Evolutionary conservation across 306 rosid species (phyloP), one percentile per base, ranked within the genome.

Genomic region (Prunus fruticosa): DNA sequence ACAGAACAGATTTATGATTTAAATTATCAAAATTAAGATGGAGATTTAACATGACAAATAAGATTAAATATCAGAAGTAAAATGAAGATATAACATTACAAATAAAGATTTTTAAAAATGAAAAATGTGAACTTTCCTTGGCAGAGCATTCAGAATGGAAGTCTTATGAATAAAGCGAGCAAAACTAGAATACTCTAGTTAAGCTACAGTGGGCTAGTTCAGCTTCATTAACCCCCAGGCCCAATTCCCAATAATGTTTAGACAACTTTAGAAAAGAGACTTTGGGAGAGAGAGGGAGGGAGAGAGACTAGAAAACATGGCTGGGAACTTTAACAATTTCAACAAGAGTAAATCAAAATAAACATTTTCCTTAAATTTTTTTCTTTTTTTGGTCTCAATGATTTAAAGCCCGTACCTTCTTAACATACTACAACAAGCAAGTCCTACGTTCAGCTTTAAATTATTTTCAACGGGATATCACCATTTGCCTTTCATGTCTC

Each of bases 191-290:
- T 13, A 27, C 34, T 49, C 19, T 32, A 8, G 60, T 16, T 11
- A 11, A 22, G 73, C 53, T 19, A 63, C 4, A 72, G 67, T 60
- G 5, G 54, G 65, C 49, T 28, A 60, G 49, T 51, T 62, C 73
- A 64, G 62, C 41, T 80, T 51, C 50, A 13, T 61, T 50, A 51
- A 69, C 41, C 49, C 56, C 65, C 25, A 54, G 52, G 15, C 69
- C 50, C 19, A 66, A 73, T 63, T 13, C 65, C 23, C 19, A 50
- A 47, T 32, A 38, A 50, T 50, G 52, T 34, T 61, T 20, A 22
- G 56, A 65, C 19, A 32, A 75, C 32, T 66, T 43, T 38, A 46
- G 13, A 6, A 27, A 22, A 49, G 38, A 52, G 58, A 18, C n/a
- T 53, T 53, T 23, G 14, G 19, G 19, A 32, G 69, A 47, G 32